Percentiles rank a stretch among this genome's conserved stretches.
Evolutionary conservation across 331 rosid species (phyloP).

Genomic region (Acacia concinna): DNA sequence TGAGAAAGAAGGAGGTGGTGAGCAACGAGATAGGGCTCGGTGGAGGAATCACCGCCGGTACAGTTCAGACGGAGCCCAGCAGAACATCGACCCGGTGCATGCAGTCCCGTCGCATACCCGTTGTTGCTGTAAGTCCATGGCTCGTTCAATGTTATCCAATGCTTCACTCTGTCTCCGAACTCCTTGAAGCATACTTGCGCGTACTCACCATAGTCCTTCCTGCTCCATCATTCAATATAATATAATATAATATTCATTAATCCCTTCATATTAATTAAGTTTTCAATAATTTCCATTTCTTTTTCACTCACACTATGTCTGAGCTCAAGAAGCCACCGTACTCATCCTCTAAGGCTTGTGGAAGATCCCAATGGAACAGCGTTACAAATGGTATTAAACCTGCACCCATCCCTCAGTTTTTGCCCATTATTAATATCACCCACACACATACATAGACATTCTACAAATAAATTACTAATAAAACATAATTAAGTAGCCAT

Average conservation of each 20-base stretch:
- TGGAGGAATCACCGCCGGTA: not conserved
- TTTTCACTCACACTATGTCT: slow-evolving; percentile 30
- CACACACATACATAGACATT: too few relatives aligned
- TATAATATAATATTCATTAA: not conserved
- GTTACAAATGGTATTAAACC: slow-evolving; percentile 64
- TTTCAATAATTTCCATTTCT: not conserved
- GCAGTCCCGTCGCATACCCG: not conserved
- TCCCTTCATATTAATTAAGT: too few relatives aligned
- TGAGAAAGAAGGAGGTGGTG: slow-evolving; percentile 42
- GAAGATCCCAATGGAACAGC: slow-evolving; percentile 76
- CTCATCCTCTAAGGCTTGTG: slow-evolving; percentile 66
- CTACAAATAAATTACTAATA: too few relatives aligned
- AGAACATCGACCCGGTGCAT: not conserved
- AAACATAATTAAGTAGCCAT: too few relatives aligned
- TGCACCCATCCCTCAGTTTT: not conserved
- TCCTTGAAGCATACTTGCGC: slow-evolving; percentile 52
- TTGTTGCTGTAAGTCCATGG: not conserved
- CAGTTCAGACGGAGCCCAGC: not conserved
- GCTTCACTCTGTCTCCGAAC: slow-evolving; percentile 64
- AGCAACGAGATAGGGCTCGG: not conserved
- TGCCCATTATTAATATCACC: not conserved
- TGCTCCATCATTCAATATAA: not conserved
- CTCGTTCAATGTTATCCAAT: slow-evolving; percentile 56
- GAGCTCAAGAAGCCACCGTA: slow-evolving; percentile 49
- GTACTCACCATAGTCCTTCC: slow-evolving; percentile 48